Evolutionary conservation across 345 rosid genomes (phyloP), one percentile per base, ranked within the genome.

Genomic region (Acer yangbiense): DNA sequence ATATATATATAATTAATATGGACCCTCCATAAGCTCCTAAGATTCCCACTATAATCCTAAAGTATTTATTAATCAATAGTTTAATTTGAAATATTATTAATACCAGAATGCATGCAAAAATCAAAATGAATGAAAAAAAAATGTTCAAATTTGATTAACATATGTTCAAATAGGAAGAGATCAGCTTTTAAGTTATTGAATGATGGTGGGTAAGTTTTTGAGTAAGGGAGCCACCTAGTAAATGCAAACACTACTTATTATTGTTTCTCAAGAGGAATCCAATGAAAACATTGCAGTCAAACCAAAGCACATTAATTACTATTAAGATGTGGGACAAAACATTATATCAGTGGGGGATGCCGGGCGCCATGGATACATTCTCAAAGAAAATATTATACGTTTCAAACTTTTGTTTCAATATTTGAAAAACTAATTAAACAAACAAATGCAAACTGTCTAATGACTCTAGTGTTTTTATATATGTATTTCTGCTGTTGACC

Each of bases 241-340:
- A 20, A 69, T 69, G 48, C 73, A 78, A 78, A 62, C 64, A 48
- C 41, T 48, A 21, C 65, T 70, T 77, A 71, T 69, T 52, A 46
- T 52, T 35, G 39, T 35, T 35, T 35, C 39, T 5, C 67, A 72
- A 70, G 74, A 55, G 85, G 86, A 81, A 86, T 86, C 88, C 85
- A 76, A 83, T 78, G 84, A 73, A 46, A 67, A 35, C 20, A 50
- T 71, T 65, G 65, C 3, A 76, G 66, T 65, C 60, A 69, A 79
- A 77, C 44, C 46, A 50, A 68, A 72, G 63, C 69, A 76, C 39
- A 76, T 81, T 18, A 78, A 76, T 81, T 18, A 78, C 39, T 35
- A 35, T 76, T 35, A 76, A 78, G 65, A 79, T 71, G 85, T 77
- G 83, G 86, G 86, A 69, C 84, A 83, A 76, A n/a, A 81, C 58